phyloP scores from a whole-genome alignment of 768 basidiomycete species.

The Cystobasidiopsis lactophilus region DNA sequence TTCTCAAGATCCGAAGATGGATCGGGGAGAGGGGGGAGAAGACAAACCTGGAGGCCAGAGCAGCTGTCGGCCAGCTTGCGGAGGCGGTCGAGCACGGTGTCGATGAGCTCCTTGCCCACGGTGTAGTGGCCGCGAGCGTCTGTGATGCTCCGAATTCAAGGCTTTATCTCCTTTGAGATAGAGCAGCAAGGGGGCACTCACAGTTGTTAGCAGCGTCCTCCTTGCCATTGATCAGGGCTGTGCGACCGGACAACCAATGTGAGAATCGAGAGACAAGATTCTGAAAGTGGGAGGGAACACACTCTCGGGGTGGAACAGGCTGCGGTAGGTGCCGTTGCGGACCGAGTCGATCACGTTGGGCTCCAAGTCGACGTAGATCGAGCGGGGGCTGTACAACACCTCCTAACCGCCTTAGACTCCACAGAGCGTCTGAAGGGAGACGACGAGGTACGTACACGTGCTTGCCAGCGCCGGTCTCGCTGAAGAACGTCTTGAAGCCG shows the following conservation, averaged over 20 bases:
- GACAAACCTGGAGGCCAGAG: slow-evolving; percentile 52
- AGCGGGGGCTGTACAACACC: slow-evolving; percentile 56
- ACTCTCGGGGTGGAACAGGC: slow-evolving; percentile 94
- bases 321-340: slow-evolving; percentile 79
- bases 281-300: not conserved
- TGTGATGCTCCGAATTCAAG: too few relatives aligned
- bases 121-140: slow-evolving; percentile 99
- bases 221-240: slow-evolving; percentile 77
- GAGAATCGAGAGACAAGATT: not conserved
- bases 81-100: slow-evolving; percentile 88
- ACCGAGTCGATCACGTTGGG: slow-evolving; percentile 97
- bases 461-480: slow-evolving; percentile 89
- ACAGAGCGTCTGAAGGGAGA: not conserved
- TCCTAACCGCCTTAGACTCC: slow-evolving; percentile 1
- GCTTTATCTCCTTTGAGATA: not conserved
- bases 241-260: too few relatives aligned
- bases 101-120: slow-evolving; percentile 93
- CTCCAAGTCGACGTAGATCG: slow-evolving; percentile 84
- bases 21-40: not conserved
- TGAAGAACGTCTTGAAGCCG: slow-evolving; percentile 99
- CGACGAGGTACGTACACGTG: slow-evolving; percentile 26
- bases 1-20: not conserved
- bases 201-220: slow-evolving; percentile 99
- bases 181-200: slow-evolving; percentile 2
- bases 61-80: slow-evolving; percentile 95